A percentile compares a stretch with the other conserved stretches of the same genome.
Conservation (phyloP, 805 yeast species). For the Debaryomyces maramus region DNA sequence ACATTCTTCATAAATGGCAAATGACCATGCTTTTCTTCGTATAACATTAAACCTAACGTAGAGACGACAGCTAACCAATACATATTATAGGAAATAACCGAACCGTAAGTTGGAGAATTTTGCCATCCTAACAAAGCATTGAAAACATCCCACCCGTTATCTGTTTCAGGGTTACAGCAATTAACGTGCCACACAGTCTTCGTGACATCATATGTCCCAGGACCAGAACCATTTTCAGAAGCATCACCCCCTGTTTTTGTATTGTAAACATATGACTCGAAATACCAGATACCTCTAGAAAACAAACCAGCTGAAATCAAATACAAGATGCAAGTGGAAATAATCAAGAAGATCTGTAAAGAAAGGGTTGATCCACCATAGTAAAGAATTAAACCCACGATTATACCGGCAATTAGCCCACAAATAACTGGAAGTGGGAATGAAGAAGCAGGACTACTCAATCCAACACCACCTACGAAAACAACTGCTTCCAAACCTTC, state of each 20-base stretch:
- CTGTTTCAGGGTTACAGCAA: constrained; percentile 89
- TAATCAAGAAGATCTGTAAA: constrained; percentile 76
- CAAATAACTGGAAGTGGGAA: constrained; percentile 89
- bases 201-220: constrained; percentile 82
- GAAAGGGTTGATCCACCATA: constrained; percentile 77
- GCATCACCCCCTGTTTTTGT: constrained; percentile 85
- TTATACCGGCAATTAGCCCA: constrained; percentile 75
- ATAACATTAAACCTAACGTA: constrained; percentile 59
- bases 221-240: constrained; percentile 84
- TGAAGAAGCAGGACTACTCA: constrained; percentile 46
- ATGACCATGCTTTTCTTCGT: constrained; percentile 78
- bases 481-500: constrained; percentile 97
- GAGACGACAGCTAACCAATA: constrained; percentile 76
- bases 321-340: constrained; percentile 83
- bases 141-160: constrained; percentile 93
- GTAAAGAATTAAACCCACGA: constrained; percentile 67
- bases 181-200: constrained; percentile 91
- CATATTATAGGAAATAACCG: constrained; percentile 78
- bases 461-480: constrained; percentile 94
- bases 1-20: constrained; percentile 58
- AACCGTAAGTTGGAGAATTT: constrained; percentile 88
- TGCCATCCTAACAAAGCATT: constrained; percentile 94
- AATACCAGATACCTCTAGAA: constrained; percentile 87
- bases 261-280: constrained; percentile 66
- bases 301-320: constrained; percentile 87